Evolutionary conservation across 208 protist species (phyloP), one percentile per base, ranked within the genome.

Genomic region (Crithidia sp.): DNA sequence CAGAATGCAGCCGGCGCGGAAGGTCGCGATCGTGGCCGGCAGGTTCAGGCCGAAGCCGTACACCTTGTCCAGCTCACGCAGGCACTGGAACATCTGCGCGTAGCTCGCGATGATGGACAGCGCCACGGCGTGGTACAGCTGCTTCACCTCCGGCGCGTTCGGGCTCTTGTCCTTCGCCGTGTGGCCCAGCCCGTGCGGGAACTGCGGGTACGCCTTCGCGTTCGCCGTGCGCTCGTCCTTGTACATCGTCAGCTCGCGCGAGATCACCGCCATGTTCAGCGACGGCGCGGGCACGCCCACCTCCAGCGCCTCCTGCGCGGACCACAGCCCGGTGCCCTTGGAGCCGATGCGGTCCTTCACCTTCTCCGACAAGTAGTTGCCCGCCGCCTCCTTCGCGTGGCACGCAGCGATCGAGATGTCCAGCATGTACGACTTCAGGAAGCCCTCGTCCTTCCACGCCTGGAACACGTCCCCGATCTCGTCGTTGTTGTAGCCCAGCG

Each of bases 261-360:
- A 95, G 74, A 97, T 91, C 37, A 99, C 97, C 56, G 95, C 86
- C 84, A 97, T 97, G 83, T 87, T 90, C 54, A 99, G 95, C 41
- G 93, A 94, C 36, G 95, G 91, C 14, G 93, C 77, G 16, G 97
- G 96, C 13, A 97, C 88, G 70, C 95, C 94, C 0, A 96, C 61
- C 45, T 98, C 96, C 14, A 99, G 77, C 10, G 97, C 97, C 71
- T 98, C 95, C 81, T 98, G 95, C 28, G 84, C 93, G 5, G 98
- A 98, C 97, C 96, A 98, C 67, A 98, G 89, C 58, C 98, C 99
- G 16, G 99, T 99, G 53, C 98, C 99, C 82, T 99, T 99, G 65
- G 93, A 93, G 17, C 95, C 98, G 61, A 98, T 97, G 57, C 85
- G 89, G 81, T 99, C 98, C 59, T 98, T 83, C 71, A 99, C 98